These are phyloP conservation scores for Podosphaera fusca DNA, from an alignment of 2,329 filamentous ascomycete species.

Conservation along the genomic window DNA sequence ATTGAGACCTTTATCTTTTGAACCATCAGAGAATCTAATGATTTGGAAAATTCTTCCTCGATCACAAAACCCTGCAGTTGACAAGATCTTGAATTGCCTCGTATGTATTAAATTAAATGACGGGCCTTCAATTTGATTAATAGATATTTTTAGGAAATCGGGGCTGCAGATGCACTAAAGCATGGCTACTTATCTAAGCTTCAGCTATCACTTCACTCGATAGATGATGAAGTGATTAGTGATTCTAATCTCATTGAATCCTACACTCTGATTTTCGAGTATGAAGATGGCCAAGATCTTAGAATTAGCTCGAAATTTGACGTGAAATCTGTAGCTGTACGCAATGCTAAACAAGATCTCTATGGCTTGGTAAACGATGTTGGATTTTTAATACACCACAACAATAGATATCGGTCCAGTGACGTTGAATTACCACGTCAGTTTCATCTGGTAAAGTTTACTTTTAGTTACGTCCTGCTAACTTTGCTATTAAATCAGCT, in stretches of 20 bases:
- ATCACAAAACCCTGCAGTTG: slow-evolving; percentile 4
- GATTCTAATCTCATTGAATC: slow-evolving; percentile 9
- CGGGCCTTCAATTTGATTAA: background rate
- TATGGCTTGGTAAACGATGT: slow-evolving; percentile 3
- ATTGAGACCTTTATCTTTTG: slow-evolving; percentile 1
- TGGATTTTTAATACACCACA: slow-evolving; percentile 2
- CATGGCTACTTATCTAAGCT: slow-evolving; percentile 9
- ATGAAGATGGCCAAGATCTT: slow-evolving; percentile 4
- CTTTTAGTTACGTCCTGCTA: background rate
- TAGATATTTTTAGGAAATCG: slow-evolving; percentile 6
- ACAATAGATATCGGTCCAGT: slow-evolving; percentile 1
- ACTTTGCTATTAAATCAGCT: background rate
- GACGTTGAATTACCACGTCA: background rate
- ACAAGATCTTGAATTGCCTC: slow-evolving; percentile 12
- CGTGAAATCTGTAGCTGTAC: background rate
- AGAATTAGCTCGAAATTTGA: slow-evolving; percentile 1
- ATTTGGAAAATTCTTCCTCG: slow-evolving; percentile 7
- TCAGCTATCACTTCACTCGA: slow-evolving; percentile 9
- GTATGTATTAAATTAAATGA: slow-evolving; percentile 4
- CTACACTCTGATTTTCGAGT: slow-evolving; percentile 9
- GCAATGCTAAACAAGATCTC: slow-evolving; percentile 2
- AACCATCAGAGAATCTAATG: slow-evolving; percentile 2
- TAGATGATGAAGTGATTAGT: slow-evolving; percentile 4
- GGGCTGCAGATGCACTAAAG: slow-evolving; percentile 8
- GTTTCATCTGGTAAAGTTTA: background rate